These are phyloP conservation scores for Cyberlindnera veronae DNA, from an alignment of 805 yeast genomes.

Conservation along the genomic window DNA sequence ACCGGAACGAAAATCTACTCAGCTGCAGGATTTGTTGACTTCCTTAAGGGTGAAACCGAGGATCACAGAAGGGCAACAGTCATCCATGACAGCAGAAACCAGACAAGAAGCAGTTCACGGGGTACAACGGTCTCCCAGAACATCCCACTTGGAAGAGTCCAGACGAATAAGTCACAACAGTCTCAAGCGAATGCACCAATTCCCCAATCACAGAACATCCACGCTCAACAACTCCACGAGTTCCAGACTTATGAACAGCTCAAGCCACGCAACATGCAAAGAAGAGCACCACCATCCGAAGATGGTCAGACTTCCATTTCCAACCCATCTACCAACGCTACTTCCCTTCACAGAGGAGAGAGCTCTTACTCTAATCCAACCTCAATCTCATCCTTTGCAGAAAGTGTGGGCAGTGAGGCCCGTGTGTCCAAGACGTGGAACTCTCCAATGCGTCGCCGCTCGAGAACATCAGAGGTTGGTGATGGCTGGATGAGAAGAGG, in stretches of 20 bases:
- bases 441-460: constrained; percentile 29
- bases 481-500: constrained; percentile 17
- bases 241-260: constrained; percentile 12
- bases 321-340: constrained; percentile 25
- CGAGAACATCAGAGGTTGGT: constrained; percentile 21
- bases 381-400: constrained; percentile 27
- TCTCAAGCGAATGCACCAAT: background rate
- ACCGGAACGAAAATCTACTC: constrained; percentile 62
- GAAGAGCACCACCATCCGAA: constrained; percentile 31
- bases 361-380: constrained; percentile 29
- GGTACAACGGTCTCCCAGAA: constrained; percentile 13
- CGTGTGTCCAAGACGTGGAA: constrained; percentile 29
- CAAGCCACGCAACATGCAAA: constrained; percentile 12
- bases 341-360: constrained; percentile 20
- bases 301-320: constrained; percentile 29
- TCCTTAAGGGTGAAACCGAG: constrained; percentile 38
- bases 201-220: constrained; percentile 4
- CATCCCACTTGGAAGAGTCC: constrained; percentile 3
- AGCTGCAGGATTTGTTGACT: constrained; percentile 66
- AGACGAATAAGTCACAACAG: background rate
- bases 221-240: constrained; percentile 7
- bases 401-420: constrained; percentile 21
- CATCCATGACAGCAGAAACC: constrained; percentile 16
- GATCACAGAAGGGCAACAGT: constrained; percentile 19
- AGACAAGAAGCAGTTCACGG: constrained; percentile 28